phyloP scores from a whole-genome alignment of 2,329 filamentous ascomycete genomes.

The Monosporascus ibericus region DNA sequence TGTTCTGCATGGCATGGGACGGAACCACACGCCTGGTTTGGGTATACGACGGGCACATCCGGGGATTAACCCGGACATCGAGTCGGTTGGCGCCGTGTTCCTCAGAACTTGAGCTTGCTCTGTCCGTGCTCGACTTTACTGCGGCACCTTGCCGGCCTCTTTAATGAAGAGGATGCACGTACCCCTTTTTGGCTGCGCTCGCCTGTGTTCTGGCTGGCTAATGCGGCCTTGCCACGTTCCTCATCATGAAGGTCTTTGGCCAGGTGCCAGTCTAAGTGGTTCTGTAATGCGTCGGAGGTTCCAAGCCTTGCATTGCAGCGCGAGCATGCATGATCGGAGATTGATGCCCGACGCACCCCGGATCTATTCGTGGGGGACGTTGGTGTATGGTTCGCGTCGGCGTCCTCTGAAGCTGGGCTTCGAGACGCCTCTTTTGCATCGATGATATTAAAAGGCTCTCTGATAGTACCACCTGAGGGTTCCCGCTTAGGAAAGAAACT shows the following conservation, averaged over 20 bases:
- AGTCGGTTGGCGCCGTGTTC: slow-evolving; percentile 18
- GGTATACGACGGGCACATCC: not conserved
- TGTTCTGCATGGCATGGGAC: not conserved
- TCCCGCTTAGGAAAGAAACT: slow-evolving; percentile 48
- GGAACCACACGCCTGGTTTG: not conserved
- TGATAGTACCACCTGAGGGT: slow-evolving; percentile 23
- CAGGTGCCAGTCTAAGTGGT: slow-evolving; percentile 92
- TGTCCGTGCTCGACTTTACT: slow-evolving; percentile 51
- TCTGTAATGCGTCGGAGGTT: slow-evolving; percentile 53
- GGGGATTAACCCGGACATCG: not conserved
- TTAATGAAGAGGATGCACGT: slow-evolving; percentile 32
- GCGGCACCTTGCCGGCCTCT: slow-evolving; percentile 28
- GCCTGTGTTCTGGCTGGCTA: slow-evolving; percentile 31
- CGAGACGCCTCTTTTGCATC: slow-evolving; percentile 7
- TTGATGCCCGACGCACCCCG: slow-evolving; percentile 27
- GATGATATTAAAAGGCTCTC: slow-evolving; percentile 17
- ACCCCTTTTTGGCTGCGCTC: slow-evolving; percentile 28
- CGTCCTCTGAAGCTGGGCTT: slow-evolving; percentile 4
- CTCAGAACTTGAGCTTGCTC: slow-evolving; percentile 55
- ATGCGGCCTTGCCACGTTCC: slow-evolving; percentile 45
- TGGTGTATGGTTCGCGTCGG: slow-evolving; percentile 11
- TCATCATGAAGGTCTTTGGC: slow-evolving; percentile 74
- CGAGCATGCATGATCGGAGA: slow-evolving; percentile 45
- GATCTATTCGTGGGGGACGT: slow-evolving; percentile 15
- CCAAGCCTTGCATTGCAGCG: slow-evolving; percentile 61